These are phyloP conservation scores for Mikania micrantha DNA, from an alignment of 129 eudicot genomes.

Conservation along the genomic window DNA sequence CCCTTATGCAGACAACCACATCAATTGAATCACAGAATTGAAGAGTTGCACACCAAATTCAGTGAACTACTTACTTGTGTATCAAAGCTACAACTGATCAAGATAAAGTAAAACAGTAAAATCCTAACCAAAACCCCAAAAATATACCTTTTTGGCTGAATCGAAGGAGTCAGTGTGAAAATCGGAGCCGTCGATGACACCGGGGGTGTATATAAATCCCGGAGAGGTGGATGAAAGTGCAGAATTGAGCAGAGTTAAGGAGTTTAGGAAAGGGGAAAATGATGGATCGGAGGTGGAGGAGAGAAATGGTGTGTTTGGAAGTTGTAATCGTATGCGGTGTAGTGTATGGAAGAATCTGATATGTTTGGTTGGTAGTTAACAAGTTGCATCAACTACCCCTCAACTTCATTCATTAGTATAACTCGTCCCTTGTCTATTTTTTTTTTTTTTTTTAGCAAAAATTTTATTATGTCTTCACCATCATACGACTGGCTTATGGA, in stretches of 20 bases:
- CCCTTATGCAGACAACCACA: conserved; percentile 10
- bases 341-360: conserved; percentile 37
- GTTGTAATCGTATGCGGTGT: conserved; percentile 27
- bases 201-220: neutral
- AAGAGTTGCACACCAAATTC: neutral
- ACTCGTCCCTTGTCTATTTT: conserved; percentile 1
- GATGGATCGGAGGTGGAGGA: conserved; percentile 22
- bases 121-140: conserved; percentile 17
- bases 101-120: conserved; percentile 9
- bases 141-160: conserved; percentile 24
- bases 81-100: neutral
- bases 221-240: neutral
- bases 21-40: conserved; percentile 1
- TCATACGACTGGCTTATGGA: too few species aligned
- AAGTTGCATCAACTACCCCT: conserved; percentile 23
- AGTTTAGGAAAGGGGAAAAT: neutral
- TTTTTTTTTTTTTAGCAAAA: too few species aligned
- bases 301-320: conserved; percentile 20
- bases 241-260: conserved; percentile 18
- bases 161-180: conserved; percentile 3
- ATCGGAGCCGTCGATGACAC: conserved; percentile 26
- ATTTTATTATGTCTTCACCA: too few species aligned
- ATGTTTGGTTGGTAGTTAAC: conserved; percentile 50
- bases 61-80: neutral
- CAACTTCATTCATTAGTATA: conserved; percentile 14